Base-by-base conservation (phyloP, 2,329 filamentous ascomycete genomes). In the Knoxdaviesia proteae region DNA sequence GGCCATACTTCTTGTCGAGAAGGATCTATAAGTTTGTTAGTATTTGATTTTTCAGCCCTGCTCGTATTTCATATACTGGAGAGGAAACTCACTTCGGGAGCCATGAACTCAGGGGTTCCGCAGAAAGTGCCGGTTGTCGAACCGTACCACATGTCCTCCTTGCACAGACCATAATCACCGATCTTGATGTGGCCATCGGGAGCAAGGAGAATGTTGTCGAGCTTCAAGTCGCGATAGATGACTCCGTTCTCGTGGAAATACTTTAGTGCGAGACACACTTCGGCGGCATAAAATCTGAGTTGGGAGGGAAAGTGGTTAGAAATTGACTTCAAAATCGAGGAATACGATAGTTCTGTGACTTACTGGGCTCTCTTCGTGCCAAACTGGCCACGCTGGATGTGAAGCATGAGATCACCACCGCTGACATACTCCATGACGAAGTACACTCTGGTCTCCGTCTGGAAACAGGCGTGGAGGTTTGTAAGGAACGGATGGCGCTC, bases 391-490 rank as follows among this genome's bases (percentile, higher is more conserved):
- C 90, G 77, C 60, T 98, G 90, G 57, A 98, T 98, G 63, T 98
- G 90, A 62, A 96, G 68, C 90, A 98, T 98, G 57, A 98, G 62
- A 69, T 98, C 90, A 64, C 90, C 90, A 65, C 90, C 90, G 56
- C 86, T 94, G 49, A 98, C 84, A 58, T 98, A 98, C 63, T 98
- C 90, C 88, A 96, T 96, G 49, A 98, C 90, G 56, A 98, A 98
- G 65, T 98, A 98, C 29, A 98, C 87, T 52, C 90, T 71, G 6
- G 90, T 98, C 60, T 98, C 90, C 0, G 90, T 98, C 63, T 98
- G 90, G 72, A 98, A 98, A 64, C 90, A 98, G 43, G 90, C 90
- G 57, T 98, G 90, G 36, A 98, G 65, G 56, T 82, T 98, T 40
- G 92, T 78, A 50, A 98, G 62, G 73, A 98, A 98, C 0, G 92